Evolutionary conservation across 345 rosid genomes (phyloP).

Genomic region (Limnanthes douglasii): DNA sequence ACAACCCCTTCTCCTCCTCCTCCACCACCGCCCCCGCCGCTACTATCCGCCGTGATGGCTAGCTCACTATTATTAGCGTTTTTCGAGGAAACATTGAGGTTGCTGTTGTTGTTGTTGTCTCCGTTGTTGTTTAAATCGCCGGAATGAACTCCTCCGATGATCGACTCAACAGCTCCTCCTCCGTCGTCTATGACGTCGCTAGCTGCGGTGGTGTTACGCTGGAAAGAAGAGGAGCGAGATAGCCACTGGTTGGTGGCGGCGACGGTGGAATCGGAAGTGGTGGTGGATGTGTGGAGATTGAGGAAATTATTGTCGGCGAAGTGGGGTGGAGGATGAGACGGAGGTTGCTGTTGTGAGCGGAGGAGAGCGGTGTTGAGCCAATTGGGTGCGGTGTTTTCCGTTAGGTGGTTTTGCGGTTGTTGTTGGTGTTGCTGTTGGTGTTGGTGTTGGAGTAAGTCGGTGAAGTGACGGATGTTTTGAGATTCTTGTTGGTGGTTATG

Average conservation of each 20-base stretch:
- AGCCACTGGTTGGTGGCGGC: slow-evolving; percentile 50
- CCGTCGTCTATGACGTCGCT: slow-evolving; percentile 52
- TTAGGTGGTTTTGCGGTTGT: slow-evolving; percentile 25
- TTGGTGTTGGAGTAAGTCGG: slow-evolving; percentile 32
- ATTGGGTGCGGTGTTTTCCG: slow-evolving; percentile 44
- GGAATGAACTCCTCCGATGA: slow-evolving; percentile 33
- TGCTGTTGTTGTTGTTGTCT: slow-evolving; percentile 11
- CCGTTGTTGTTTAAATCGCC: slow-evolving; percentile 23
- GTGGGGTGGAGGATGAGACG: slow-evolving; percentile 18
- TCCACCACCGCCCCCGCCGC: slow-evolving; percentile 9
- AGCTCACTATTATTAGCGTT: no score
- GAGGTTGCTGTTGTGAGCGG: slow-evolving; percentile 32
- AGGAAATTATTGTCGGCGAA: slow-evolving; percentile 53
- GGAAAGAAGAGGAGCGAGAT: slow-evolving; percentile 48
- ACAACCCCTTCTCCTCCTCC: slow-evolving; percentile 22
- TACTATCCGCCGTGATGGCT: slow-evolving; percentile 4
- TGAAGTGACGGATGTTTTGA: slow-evolving; percentile 70
- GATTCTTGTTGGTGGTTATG: slow-evolving; percentile 61
- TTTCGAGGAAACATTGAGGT: no score
- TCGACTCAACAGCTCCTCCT: slow-evolving; percentile 19
- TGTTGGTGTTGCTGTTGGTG: slow-evolving; percentile 18
- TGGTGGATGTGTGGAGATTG: slow-evolving; percentile 49
- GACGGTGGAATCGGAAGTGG: slow-evolving; percentile 28
- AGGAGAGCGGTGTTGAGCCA: slow-evolving; percentile 90
- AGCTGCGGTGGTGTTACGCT: slow-evolving; percentile 23